Evolutionary conservation across 305 asterid species (phyloP).

Genomic region (Rubia tinctorum): DNA sequence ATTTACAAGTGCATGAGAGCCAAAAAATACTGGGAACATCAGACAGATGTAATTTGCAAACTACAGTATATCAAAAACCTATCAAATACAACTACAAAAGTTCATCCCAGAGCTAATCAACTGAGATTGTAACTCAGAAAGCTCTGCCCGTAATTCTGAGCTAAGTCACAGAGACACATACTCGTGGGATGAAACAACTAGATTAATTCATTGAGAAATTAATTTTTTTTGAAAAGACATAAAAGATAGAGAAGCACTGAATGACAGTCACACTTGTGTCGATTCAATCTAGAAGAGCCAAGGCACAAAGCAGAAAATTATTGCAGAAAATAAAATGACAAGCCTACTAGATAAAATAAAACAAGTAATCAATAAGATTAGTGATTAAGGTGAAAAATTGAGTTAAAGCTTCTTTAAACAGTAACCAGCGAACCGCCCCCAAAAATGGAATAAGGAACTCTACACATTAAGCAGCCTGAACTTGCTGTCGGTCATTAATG

Average conservation of each 20-base stretch:
- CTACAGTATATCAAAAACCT: neutral
- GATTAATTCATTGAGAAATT: neutral
- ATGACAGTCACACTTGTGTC: neutral
- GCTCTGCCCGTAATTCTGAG: neutral
- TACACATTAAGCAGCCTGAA: neutral
- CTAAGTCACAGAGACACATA: neutral
- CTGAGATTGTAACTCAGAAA: neutral
- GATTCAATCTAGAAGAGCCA: neutral
- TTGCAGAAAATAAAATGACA: neutral
- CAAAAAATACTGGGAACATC: neutral
- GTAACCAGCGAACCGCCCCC: neutral
- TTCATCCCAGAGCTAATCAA: neutral
- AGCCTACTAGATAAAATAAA: neutral
- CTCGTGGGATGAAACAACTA: neutral
- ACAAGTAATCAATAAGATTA: neutral
- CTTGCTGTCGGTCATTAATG: too few species aligned
- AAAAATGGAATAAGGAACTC: neutral
- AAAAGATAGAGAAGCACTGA: neutral
- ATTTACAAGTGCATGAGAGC: neutral
- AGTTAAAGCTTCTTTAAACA: neutral
- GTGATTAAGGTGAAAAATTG: neutral
- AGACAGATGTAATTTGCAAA: neutral
- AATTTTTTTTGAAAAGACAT: neutral
- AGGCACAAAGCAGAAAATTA: neutral
- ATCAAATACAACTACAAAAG: neutral